phyloP scores from a whole-genome alignment of 2,329 filamentous ascomycete genomes.

The Magnaporthiopsis incrustans region DNA sequence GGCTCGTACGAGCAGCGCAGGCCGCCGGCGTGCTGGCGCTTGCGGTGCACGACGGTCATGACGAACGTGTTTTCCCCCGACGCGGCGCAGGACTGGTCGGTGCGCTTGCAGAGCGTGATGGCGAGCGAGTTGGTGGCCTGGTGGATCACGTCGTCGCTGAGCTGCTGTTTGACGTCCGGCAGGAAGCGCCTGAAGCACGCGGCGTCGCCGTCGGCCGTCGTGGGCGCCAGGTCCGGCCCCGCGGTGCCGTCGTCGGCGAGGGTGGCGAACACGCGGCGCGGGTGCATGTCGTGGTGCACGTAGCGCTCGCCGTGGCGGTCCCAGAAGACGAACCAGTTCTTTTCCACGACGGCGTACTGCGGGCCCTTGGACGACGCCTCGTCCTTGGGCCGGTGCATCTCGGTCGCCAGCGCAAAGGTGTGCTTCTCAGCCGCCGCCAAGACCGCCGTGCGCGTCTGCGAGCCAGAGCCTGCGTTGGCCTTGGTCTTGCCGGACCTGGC shows the following conservation, averaged over 20 bases:
- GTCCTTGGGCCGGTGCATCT: constrained; percentile 38
- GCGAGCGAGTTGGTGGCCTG: constrained; percentile 52
- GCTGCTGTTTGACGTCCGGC: constrained; percentile 19
- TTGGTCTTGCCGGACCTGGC: background rate
- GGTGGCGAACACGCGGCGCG: constrained; percentile 39
- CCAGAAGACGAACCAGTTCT: constrained; percentile 59
- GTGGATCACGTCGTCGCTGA: constrained; percentile 39
- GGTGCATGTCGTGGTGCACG: constrained; percentile 44
- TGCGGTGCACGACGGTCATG: constrained; percentile 47
- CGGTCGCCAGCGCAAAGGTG: constrained; percentile 35
- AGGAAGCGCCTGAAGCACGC: constrained; percentile 38
- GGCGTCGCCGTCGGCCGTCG: constrained; percentile 28
- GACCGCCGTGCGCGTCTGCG: constrained; percentile 7
- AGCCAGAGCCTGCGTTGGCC: no score
- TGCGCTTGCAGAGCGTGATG: constrained; percentile 44
- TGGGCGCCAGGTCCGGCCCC: constrained; percentile 36
- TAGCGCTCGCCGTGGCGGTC: constrained; percentile 36
- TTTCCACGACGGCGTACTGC: constrained; percentile 40
- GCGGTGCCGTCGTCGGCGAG: constrained; percentile 36
- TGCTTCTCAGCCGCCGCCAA: constrained; percentile 33
- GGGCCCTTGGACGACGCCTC: no score
- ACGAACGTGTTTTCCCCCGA: constrained; percentile 44
- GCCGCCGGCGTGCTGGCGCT: constrained; percentile 36
- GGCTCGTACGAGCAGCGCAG: constrained; percentile 48
- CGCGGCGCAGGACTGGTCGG: constrained; percentile 33